These are phyloP conservation scores for Calonectria honghensis DNA, from an alignment of 2,329 filamentous ascomycete species.

Conservation along the genomic window DNA sequence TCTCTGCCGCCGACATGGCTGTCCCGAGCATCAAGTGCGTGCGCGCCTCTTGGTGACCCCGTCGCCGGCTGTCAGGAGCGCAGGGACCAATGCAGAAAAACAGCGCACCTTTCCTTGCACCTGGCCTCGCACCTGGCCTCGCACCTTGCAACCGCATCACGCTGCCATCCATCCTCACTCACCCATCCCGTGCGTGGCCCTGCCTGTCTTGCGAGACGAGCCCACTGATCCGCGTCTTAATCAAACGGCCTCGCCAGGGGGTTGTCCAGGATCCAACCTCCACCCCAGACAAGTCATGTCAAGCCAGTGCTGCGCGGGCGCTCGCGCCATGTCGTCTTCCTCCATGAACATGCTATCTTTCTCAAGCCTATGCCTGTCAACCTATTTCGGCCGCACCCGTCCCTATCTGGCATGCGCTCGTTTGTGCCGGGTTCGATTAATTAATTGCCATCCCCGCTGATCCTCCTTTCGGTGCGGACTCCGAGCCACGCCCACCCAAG, in stretches of 20 bases:
- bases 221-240: conserved; percentile 40
- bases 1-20: not conserved
- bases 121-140: not conserved
- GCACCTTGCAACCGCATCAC: not conserved
- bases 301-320: conserved; percentile 1
- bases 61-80: conserved; percentile 22
- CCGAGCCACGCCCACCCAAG: conserved; percentile 23
- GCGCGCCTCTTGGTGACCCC: conserved; percentile 1
- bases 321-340: conserved; percentile 7
- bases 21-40: not conserved
- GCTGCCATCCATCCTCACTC: not conserved
- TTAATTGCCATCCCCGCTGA: conserved; percentile 28
- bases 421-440: conserved; percentile 27
- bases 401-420: conserved; percentile 30
- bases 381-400: conserved; percentile 28
- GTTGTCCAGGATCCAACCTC: not conserved
- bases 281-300: conserved; percentile 9
- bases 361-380: not conserved
- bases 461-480: conserved; percentile 37
- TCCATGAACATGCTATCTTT: not conserved
- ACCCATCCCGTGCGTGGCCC: conserved; percentile 21
- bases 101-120: conserved; percentile 17
- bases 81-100: conserved; percentile 20
- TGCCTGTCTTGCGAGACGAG: conserved; percentile 22
- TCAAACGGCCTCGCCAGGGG: conserved; percentile 32